Base-by-base conservation (phyloP, 2,329 filamentous ascomycete species). In the Blastomyces parvus region DNA sequence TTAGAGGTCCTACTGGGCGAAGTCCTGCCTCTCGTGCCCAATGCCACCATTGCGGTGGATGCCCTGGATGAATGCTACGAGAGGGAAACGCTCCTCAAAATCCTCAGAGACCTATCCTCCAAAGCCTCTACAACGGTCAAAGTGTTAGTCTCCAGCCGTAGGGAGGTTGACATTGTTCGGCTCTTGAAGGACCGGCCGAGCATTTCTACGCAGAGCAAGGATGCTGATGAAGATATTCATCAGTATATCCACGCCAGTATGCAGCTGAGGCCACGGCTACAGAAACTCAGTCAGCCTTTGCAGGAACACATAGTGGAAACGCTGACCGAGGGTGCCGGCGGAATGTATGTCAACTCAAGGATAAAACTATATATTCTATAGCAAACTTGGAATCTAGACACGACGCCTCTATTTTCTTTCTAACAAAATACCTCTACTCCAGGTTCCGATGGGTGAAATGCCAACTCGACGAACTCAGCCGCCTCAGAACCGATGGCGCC, bases 371-470 rank as follows among this genome's bases (percentile, higher is more conserved):
- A 36, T n/a, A 33, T 7, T 33, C 33, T n/a, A 8, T 55, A n/a
- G 36, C 57, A 13, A 14, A 38, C 19, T 30, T 48, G 46, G 14
- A 53, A 33, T 42, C 22, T 17, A 53, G 3, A 30, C 11, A 6
- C 8, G 33, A 7, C 33, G 3, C 33, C 17, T 8, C 3, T 9
- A 19, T n/a, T 61, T 25, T 38, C n/a, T 53, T 25, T 50, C 59
- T 61, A 52, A 52, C 46, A 38, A 38, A 17, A 2, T 22, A 17
- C 27, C 5, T n/a, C n/a, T 3, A 3, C 19, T 30, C n/a, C 60
- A 56, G 60, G 60, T 62, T 62, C 19, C 60, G 60, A 11, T 62
- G 60, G 60, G 60, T 62, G 48, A 62, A 62, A 56, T 62, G 60
- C n/a, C 60, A 62, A 50, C 50, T 62, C 40, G 60, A 62, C 38